Base-by-base conservation (phyloP, 129 eudicot genomes). In the Arctium minus region DNA sequence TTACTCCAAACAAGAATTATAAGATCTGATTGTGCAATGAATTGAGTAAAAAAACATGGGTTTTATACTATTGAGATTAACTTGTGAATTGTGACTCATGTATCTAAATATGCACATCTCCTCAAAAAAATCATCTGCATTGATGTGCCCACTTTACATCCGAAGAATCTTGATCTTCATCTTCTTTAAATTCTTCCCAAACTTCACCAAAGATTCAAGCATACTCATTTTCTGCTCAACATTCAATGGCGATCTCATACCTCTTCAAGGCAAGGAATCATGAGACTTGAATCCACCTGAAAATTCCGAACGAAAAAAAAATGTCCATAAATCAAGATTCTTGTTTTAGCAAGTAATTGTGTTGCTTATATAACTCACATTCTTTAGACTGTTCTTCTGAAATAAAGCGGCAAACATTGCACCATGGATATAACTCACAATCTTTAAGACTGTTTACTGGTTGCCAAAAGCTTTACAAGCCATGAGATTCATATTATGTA, bases 321-420 rank as follows among this genome's bases (percentile, higher is more conserved):
- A 22, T 42, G 42, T 39, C 83, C 69, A 62, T 70, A 32, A 74
- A 80, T 44, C 53, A 75, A 77, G 48, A 77, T 56, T 48, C 3
- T 42, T 69, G 32, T 40, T 70, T 80, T 56, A 42, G 72, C 33
- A 75, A 80, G 46, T 29, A 48, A 37, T 8, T 70, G 48, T 2
- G 53, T 75, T 69, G 69, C 35, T 44, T 72, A 71, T 37, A 8
- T 62, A 73, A 80, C 90, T 88, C 77, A 92, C 97, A 83, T 89
- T 88, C 86, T 85, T 88, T 44, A 91, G 83, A 84, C 98, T 94
- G 88, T 92, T 92, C 87, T 88, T 94, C 65, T 92, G 97, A 86
- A 97, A 94, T 64, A 94, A 91, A 75, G 98, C 97, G 82, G 97
- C 98, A 91, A 94, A 92, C 97, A 94, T 91, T 71, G 98, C 98